These are phyloP conservation scores for Apophysomyces ossiformis DNA, from an alignment of 371 early-diverging fungal species.

Conservation along the genomic window DNA sequence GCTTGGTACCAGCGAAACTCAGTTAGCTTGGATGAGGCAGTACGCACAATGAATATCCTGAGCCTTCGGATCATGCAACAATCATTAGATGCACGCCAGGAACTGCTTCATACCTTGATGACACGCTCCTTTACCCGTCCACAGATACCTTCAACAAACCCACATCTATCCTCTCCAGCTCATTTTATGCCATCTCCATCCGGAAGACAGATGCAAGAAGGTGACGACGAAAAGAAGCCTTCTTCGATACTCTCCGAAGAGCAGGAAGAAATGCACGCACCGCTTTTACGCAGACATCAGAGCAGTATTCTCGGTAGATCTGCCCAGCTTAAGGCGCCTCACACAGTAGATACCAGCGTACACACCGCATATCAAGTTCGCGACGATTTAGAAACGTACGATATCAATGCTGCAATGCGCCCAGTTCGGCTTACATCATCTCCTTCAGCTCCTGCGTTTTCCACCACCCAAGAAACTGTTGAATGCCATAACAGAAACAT, in stretches of 20 bases:
- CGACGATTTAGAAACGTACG: not conserved
- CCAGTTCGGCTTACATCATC: slow-evolving; percentile 16
- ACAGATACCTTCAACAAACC: too few relatives aligned
- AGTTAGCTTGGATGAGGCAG: slow-evolving; percentile 32
- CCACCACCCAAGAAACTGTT: not conserved
- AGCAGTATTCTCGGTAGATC: not conserved
- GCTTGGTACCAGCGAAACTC: slow-evolving; percentile 42
- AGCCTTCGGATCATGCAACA: slow-evolving; percentile 44
- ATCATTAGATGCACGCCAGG: slow-evolving; percentile 40
- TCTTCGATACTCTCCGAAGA: slow-evolving; percentile 10
- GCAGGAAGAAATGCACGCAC: slow-evolving; percentile 27
- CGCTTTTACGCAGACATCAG: slow-evolving; percentile 24
- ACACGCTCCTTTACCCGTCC: slow-evolving; percentile 12
- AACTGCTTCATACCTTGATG: slow-evolving; percentile 31
- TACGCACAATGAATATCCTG: slow-evolving; percentile 44
- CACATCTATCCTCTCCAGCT: not conserved
- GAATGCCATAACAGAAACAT: slow-evolving; percentile 2
- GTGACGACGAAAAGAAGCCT: slow-evolving; percentile 13
- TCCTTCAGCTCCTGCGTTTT: slow-evolving; percentile 18
- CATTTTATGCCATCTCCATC: not conserved
- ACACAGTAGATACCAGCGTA: not conserved
- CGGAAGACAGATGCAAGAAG: slow-evolving; percentile 7
- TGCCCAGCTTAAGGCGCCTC: not conserved
- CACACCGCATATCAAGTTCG: not conserved
- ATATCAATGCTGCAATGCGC: not conserved